These are phyloP conservation scores for Colletotrichum spaethianum DNA, from an alignment of 2,329 filamentous ascomycete genomes.

Conservation along the genomic window DNA sequence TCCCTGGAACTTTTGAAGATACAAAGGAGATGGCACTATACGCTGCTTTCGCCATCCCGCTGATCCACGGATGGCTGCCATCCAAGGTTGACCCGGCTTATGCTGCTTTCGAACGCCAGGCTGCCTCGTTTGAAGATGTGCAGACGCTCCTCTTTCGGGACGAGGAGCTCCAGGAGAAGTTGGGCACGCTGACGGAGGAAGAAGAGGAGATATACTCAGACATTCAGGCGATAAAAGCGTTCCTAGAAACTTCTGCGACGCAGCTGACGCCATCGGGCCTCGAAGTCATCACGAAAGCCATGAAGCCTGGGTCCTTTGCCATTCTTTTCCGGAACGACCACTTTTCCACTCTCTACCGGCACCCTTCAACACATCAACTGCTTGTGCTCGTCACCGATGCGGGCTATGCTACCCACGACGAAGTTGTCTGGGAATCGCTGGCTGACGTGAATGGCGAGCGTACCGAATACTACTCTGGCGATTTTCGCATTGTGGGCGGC, in stretches of 20 bases:
- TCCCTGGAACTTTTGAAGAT: constrained; percentile 85
- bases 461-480: constrained; percentile 89
- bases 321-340: constrained; percentile 98
- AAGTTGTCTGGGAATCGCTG: constrained; percentile 96
- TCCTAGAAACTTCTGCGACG: constrained; percentile 84
- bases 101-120: constrained; percentile 79
- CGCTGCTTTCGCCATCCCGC: constrained; percentile 86
- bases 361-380: constrained; percentile 82
- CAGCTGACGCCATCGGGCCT: constrained; percentile 90
- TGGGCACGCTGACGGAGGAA: constrained; percentile 77
- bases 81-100: constrained; percentile 76
- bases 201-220: constrained; percentile 89
- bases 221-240: constrained; percentile 86
- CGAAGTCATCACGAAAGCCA: constrained; percentile 77
- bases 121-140: constrained; percentile 90
- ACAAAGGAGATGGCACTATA: constrained; percentile 94
- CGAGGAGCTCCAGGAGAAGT: constrained; percentile 88
- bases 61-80: constrained; percentile 95
- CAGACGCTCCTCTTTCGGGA: constrained; percentile 91
- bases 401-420: constrained; percentile 88
- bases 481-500: constrained; percentile 88
- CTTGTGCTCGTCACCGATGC: constrained; percentile 93
- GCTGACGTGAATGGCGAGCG: constrained; percentile 88
- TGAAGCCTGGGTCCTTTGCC: constrained; percentile 84
- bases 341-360: constrained; percentile 93